These are phyloP conservation scores for Metschnikowia peoriensis DNA, from an alignment of 805 yeast species.

Conservation along the genomic window DNA sequence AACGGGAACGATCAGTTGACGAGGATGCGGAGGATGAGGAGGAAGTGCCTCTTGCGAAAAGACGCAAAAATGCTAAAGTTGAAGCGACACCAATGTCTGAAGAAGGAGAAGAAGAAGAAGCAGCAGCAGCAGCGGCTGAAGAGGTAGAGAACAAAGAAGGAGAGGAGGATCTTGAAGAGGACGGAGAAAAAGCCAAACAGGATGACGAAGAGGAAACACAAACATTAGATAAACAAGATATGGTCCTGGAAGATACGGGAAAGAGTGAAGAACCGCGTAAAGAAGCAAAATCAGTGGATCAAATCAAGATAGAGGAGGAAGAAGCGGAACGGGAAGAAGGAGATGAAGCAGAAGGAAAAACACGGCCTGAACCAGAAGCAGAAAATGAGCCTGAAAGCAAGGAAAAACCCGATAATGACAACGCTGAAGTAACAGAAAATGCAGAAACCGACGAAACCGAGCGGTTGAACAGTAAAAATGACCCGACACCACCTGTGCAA, in stretches of 20 bases:
- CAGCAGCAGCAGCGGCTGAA: slow-evolving; percentile 5
- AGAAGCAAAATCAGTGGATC: slow-evolving; percentile 5
- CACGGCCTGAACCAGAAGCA: not conserved
- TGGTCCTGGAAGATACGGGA: slow-evolving; percentile 6
- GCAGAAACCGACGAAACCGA: not conserved
- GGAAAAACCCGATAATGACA: slow-evolving; percentile 1
- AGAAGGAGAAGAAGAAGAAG: slow-evolving; percentile 14
- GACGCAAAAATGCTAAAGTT: slow-evolving; percentile 6
- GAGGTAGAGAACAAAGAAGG: slow-evolving; percentile 7
- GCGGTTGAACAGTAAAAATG: slow-evolving; percentile 26
- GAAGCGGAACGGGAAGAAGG: slow-evolving; percentile 5
- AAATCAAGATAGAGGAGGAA: slow-evolving; percentile 5
- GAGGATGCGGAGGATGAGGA: slow-evolving; percentile 14
- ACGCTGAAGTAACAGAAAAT: slow-evolving; percentile 7
- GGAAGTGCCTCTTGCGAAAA: slow-evolving; percentile 16
- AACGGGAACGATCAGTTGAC: slow-evolving; percentile 10
- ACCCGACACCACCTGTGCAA: slow-evolving; percentile 48
- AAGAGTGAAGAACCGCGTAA: slow-evolving; percentile 7
- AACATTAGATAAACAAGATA: slow-evolving; percentile 4
- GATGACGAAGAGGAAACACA: slow-evolving; percentile 16
- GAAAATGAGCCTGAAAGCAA: slow-evolving; percentile 10
- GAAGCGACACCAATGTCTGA: slow-evolving; percentile 5
- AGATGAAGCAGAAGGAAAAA: not conserved
- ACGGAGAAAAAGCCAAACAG: slow-evolving; percentile 2
- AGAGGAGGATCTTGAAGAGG: slow-evolving; percentile 6